Percentiles rank a stretch among this genome's conserved stretches.
These are phyloP conservation scores for Phytopythium boreale DNA, from an alignment of 352 stramenopile species.

Conservation along the genomic window DNA sequence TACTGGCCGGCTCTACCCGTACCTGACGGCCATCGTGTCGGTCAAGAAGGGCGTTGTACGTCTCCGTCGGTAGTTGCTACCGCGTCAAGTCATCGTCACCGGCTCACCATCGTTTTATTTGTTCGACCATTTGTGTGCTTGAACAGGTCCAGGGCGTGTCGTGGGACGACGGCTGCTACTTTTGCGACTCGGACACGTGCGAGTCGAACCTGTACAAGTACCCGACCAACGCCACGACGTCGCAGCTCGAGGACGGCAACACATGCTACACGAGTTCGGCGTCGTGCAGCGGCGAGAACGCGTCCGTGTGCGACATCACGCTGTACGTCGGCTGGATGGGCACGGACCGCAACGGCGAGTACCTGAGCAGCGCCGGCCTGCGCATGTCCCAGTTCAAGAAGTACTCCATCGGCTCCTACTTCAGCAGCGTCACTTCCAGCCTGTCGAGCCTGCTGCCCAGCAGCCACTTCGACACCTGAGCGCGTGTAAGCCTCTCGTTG, in stretches of 20 bases:
- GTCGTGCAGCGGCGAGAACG: constrained; percentile 26
- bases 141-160: constrained; percentile 67
- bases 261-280: constrained; percentile 54
- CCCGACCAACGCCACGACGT: constrained; percentile 41
- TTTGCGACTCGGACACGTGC: constrained; percentile 53
- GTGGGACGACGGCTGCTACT: constrained; percentile 83
- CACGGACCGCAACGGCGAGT: constrained; percentile 75
- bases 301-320: constrained; percentile 58
- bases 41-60: constrained; percentile 66
- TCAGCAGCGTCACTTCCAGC: constrained; percentile 56
- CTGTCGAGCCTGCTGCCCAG: constrained; percentile 46
- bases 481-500: constrained; percentile 4
- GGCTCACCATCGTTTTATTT: neutral
- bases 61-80: neutral
- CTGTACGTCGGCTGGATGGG: constrained; percentile 81
- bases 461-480: constrained; percentile 37
- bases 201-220: constrained; percentile 66
- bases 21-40: constrained; percentile 76
- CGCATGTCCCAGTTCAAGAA: constrained; percentile 84
- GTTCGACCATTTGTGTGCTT: neutral
- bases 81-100: neutral
- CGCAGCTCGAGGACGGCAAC: constrained; percentile 50
- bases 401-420: constrained; percentile 79
- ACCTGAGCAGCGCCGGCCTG: constrained; percentile 68
- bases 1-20: constrained; percentile 49